A percentile compares a stretch with the other conserved stretches of the same genome.
Conservation (phyloP, 2,329 filamentous ascomycete species). For the Byssoonygena ceratinophila region DNA sequence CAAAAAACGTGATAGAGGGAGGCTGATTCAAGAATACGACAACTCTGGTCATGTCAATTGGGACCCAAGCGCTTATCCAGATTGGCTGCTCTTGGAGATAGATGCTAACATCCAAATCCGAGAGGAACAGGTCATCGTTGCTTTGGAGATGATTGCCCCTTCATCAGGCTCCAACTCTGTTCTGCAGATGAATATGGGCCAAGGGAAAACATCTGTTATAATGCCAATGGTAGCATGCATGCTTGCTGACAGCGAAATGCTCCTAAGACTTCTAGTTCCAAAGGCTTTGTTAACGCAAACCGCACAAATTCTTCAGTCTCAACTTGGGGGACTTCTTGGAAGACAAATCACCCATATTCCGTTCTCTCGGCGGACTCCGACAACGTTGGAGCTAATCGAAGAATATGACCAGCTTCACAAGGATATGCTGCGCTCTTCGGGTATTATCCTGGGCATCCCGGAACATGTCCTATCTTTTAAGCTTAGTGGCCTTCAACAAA, state of each 20-base stretch:
- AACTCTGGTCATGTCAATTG: slow-evolving; percentile 49
- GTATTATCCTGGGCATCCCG: slow-evolving; percentile 50
- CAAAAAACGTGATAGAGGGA: slow-evolving; percentile 39
- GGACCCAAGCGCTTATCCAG: slow-evolving; percentile 42
- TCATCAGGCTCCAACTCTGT: slow-evolving; percentile 46
- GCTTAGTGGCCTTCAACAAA: slow-evolving; percentile 40
- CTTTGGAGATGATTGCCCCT: slow-evolving; percentile 49
- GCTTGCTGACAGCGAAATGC: slow-evolving; percentile 41
- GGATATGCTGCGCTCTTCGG: slow-evolving; percentile 30
- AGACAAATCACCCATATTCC: slow-evolving; percentile 48
- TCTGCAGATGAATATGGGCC: slow-evolving; percentile 57
- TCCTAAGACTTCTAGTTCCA: slow-evolving; percentile 50
- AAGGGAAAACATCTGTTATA: slow-evolving; percentile 61
- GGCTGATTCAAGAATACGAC: slow-evolving; percentile 30
- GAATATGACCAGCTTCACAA: slow-evolving; percentile 8
- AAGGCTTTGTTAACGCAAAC: slow-evolving; percentile 54
- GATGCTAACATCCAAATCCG: slow-evolving; percentile 55
- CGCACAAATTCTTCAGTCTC: slow-evolving; percentile 44
- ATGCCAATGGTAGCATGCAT: slow-evolving; percentile 51
- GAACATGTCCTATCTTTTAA: slow-evolving; percentile 57
- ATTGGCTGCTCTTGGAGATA: slow-evolving; percentile 58
- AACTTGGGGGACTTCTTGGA: slow-evolving; percentile 47
- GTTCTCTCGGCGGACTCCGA: slow-evolving; percentile 40
- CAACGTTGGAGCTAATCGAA: slow-evolving; percentile 19
- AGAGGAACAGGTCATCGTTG: slow-evolving; percentile 51